phyloP scores from a whole-genome alignment of 257 asterid species.

The Lavandula angustifolia region DNA sequence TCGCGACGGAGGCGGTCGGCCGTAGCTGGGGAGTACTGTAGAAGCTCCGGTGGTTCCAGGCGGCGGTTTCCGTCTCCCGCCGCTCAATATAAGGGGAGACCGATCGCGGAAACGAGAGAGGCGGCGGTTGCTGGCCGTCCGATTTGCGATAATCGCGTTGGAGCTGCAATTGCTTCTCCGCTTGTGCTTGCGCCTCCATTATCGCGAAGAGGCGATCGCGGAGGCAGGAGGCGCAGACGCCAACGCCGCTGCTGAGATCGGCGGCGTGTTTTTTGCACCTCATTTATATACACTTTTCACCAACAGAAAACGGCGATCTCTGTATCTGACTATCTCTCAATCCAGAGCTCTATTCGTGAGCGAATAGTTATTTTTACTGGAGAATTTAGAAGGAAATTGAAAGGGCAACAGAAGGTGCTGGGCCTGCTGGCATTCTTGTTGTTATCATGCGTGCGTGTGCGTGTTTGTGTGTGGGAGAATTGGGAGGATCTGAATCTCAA shows the following conservation, averaged over 20 bases:
- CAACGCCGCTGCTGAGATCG: constrained; percentile 65
- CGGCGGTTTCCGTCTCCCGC: constrained; percentile 39
- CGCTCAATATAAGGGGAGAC: constrained; percentile 59
- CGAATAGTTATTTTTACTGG: neutral
- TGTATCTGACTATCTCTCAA: neutral
- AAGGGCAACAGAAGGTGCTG: constrained; percentile 30
- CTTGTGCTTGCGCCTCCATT: constrained; percentile 50
- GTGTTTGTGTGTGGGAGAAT: constrained; percentile 25
- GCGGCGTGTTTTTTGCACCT: constrained; percentile 70
- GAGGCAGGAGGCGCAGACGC: constrained; percentile 93
- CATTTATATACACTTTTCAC: constrained; percentile 35
- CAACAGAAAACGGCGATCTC: neutral
- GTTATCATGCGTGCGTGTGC: constrained; percentile 24
- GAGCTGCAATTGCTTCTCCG: constrained; percentile 30
- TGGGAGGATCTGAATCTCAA: constrained; percentile 27
- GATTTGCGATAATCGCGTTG: constrained; percentile 41
- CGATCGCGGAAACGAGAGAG: constrained; percentile 46
- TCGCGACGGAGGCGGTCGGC: constrained; percentile 25
- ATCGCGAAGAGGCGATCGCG: constrained; percentile 69
- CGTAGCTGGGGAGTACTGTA: constrained; percentile 45
- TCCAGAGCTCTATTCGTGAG: neutral
- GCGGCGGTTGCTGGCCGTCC: constrained; percentile 38
- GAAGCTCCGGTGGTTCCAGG: constrained; percentile 34
- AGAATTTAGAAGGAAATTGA: constrained; percentile 7
- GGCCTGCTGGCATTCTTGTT: constrained; percentile 28